Evolutionary conservation across 2,329 filamentous ascomycete genomes (phyloP).

Genomic region (Arthrinium phaeospermum): DNA sequence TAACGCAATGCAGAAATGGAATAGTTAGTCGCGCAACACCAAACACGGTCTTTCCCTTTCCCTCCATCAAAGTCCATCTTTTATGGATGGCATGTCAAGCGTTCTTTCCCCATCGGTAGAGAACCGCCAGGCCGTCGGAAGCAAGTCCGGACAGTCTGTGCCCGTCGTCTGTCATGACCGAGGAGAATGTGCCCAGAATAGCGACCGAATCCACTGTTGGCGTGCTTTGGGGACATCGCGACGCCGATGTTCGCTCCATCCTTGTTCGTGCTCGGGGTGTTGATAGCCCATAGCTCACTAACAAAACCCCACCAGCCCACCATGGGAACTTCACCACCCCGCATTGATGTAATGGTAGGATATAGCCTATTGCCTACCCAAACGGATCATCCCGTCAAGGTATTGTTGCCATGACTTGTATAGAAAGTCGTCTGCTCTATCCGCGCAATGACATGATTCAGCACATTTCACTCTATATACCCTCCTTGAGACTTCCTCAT

Average conservation of each 20-base stretch:
- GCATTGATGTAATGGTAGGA: neutral
- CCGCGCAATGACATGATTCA: neutral
- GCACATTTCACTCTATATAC: neutral
- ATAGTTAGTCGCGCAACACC: neutral
- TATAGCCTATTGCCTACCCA: neutral
- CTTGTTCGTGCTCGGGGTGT: neutral
- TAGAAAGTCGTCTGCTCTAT: neutral
- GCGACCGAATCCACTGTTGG: neutral
- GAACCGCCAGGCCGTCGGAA: neutral
- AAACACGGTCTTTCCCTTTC: too few species aligned
- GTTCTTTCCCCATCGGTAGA: neutral
- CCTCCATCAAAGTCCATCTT: too few species aligned
- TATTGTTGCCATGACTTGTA: neutral
- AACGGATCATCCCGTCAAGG: constrained; percentile 4
- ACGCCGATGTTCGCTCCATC: constrained; percentile 7
- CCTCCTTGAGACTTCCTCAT: neutral
- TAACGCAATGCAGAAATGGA: neutral
- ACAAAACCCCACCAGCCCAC: constrained; percentile 1
- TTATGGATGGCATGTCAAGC: neutral
- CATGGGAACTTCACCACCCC: neutral
- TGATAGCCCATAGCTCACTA: constrained; percentile 5
- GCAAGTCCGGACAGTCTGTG: neutral
- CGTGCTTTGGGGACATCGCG: neutral
- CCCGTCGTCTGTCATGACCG: neutral
- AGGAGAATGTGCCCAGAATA: neutral